phyloP scores from a whole-genome alignment of 306 rosid genomes.

The Pyrus communis region DNA sequence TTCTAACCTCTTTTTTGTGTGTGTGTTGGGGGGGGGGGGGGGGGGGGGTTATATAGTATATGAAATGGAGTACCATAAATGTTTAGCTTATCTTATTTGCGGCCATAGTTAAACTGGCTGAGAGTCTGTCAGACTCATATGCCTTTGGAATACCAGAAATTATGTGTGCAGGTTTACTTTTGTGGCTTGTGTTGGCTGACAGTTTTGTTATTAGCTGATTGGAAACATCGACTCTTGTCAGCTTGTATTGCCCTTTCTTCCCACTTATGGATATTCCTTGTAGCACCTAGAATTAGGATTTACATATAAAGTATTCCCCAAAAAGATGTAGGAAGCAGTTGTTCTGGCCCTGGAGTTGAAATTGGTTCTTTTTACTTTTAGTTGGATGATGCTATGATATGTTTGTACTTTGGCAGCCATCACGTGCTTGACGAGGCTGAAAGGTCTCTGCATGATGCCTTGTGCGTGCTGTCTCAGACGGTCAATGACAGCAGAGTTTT shows the following conservation, averaged over 20 bases:
- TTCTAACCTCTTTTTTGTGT: no score
- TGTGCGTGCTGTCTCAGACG: constrained; percentile 94
- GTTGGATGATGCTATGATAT: neutral
- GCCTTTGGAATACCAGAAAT: neutral
- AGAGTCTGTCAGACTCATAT: neutral
- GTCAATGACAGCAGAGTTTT: constrained; percentile 87
- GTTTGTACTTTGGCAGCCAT: constrained; percentile 53
- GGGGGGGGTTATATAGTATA: neutral
- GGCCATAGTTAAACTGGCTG: neutral
- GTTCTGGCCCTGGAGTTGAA: neutral
- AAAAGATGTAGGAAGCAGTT: neutral
- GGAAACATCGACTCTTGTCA: no score
- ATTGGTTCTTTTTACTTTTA: neutral
- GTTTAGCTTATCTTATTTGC: neutral
- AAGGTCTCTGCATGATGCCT: constrained; percentile 95
- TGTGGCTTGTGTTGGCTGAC: neutral
- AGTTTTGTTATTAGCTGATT: neutral
- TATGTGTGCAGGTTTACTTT: neutral
- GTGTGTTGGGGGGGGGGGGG: neutral
- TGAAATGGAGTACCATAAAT: neutral
- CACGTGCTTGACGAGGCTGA: constrained; percentile 97
- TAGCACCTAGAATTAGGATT: neutral
- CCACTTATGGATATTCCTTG: neutral
- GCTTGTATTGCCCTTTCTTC: no score
- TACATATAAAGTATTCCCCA: neutral